Evolutionary conservation across 108 stramenopile genomes (phyloP).

Genomic region (Fistulifera pelliculosa): DNA sequence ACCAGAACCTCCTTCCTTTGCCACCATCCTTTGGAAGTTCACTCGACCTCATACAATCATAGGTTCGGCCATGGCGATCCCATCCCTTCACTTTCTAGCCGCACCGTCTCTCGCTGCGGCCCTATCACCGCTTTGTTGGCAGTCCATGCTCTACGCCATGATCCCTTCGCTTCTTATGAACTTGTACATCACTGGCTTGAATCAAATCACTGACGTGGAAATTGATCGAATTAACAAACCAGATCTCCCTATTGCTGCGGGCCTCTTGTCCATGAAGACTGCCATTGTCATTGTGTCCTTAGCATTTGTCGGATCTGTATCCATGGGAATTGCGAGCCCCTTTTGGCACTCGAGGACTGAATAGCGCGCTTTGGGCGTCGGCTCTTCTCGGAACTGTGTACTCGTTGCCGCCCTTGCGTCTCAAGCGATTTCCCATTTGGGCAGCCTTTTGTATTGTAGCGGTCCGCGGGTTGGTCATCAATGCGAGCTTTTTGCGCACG

Average conservation of each 20-base stretch:
- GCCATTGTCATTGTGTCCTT: conserved; percentile 51
- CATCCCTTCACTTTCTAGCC: conserved; percentile 81
- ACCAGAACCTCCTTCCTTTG: conserved; percentile 35
- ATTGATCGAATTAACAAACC: conserved; percentile 97
- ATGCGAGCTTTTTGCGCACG: conserved; percentile 85
- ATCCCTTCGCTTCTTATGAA: conserved; percentile 91
- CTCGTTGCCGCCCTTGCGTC: conserved; percentile 73
- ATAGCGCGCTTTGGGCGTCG: conserved; percentile 79
- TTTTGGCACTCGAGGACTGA: conserved; percentile 48
- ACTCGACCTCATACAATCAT: conserved; percentile 93
- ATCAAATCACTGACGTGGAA: conserved; percentile 95
- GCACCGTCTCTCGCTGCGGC: conserved; percentile 52
- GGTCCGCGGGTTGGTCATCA: conserved; percentile 88
- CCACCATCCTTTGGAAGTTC: conserved; percentile 82
- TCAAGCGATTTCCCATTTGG: conserved; percentile 90
- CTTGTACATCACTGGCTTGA: conserved; percentile 93
- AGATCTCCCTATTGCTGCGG: conserved; percentile 81
- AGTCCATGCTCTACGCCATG: conserved; percentile 63
- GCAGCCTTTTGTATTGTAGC: conserved; percentile 93
- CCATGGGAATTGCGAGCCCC: conserved; percentile 54
- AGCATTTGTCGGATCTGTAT: conserved; percentile 43
- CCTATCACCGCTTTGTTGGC: conserved; percentile 30
- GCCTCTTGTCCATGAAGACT: conserved; percentile 43
- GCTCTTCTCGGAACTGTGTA: conserved; percentile 85
- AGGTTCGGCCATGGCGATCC: conserved; percentile 89